Percentiles rank a stretch among this genome's conserved stretches.
phyloP scores from a whole-genome alignment of 1,284 basidiomycete genomes.

The Takashimella koratensis region DNA sequence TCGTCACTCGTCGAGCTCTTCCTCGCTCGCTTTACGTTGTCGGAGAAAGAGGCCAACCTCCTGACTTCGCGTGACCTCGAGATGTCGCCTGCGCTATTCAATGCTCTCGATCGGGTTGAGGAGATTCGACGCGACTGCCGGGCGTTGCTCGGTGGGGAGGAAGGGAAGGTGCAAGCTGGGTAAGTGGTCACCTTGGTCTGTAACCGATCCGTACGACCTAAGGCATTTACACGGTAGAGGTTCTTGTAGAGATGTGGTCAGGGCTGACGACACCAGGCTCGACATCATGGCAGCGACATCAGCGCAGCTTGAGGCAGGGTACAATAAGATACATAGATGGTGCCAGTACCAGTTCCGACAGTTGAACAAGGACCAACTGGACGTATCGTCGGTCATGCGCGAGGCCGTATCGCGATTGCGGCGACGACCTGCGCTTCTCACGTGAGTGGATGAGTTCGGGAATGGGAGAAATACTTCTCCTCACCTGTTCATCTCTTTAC shows the following conservation, averaged over 20 bases:
- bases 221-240: no score
- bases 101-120: constrained; percentile 81
- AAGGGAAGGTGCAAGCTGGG: constrained; percentile 75
- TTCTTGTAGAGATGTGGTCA: neutral
- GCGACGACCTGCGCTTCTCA: constrained; percentile 70
- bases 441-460: constrained; percentile 59
- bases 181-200: no score
- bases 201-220: neutral
- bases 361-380: constrained; percentile 73
- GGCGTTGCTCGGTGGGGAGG: constrained; percentile 79
- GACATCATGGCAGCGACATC: constrained; percentile 85
- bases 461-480: no score
- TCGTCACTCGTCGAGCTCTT: constrained; percentile 75
- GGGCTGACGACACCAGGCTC: constrained; percentile 54
- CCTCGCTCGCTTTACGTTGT: constrained; percentile 78
- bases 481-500: neutral
- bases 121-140: constrained; percentile 78
- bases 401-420: constrained; percentile 72
- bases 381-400: constrained; percentile 67
- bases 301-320: constrained; percentile 78
- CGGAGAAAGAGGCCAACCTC: constrained; percentile 64
- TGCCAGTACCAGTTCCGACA: constrained; percentile 79
- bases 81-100: constrained; percentile 69
- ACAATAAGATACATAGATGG: constrained; percentile 84
- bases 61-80: constrained; percentile 74